Conservation (phyloP, 2,329 filamentous ascomycete genomes). For the Fusarium dlaminii region DNA sequence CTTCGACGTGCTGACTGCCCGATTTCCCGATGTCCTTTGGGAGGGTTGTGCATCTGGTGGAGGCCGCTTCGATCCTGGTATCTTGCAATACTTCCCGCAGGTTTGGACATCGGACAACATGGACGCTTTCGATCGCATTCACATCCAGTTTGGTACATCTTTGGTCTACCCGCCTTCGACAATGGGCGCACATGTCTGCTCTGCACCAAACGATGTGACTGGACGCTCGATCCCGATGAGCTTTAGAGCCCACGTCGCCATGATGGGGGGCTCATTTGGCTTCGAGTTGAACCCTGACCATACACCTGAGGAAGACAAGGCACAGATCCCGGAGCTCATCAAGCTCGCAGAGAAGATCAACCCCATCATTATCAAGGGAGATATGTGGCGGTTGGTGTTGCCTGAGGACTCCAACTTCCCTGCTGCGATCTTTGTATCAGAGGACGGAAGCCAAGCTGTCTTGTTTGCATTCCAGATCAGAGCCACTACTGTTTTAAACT, state of each 20-base stretch:
- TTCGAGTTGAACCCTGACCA: constrained; percentile 68
- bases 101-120: constrained; percentile 74
- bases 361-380: constrained; percentile 66
- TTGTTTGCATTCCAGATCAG: constrained; percentile 70
- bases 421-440: constrained; percentile 66
- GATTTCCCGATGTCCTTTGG: constrained; percentile 70
- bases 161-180: constrained; percentile 69
- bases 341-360: constrained; percentile 64
- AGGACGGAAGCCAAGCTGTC: constrained; percentile 59
- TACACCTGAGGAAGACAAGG: constrained; percentile 61
- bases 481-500: constrained; percentile 60
- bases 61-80: constrained; percentile 70
- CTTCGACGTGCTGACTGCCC: constrained; percentile 66
- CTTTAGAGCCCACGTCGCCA: constrained; percentile 72
- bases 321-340: constrained; percentile 63
- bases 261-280: constrained; percentile 75
- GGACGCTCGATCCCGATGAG: constrained; percentile 63
- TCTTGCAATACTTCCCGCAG: constrained; percentile 72
- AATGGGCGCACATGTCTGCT: constrained; percentile 73
- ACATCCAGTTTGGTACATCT: constrained; percentile 71
- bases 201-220: constrained; percentile 67
- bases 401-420: constrained; percentile 71
- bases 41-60: constrained; percentile 74
- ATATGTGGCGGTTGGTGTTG: constrained; percentile 67
- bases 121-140: constrained; percentile 68